Evolutionary conservation across 371 early-diverging fungal species (phyloP).

Genomic region (Mortierella sp.): DNA sequence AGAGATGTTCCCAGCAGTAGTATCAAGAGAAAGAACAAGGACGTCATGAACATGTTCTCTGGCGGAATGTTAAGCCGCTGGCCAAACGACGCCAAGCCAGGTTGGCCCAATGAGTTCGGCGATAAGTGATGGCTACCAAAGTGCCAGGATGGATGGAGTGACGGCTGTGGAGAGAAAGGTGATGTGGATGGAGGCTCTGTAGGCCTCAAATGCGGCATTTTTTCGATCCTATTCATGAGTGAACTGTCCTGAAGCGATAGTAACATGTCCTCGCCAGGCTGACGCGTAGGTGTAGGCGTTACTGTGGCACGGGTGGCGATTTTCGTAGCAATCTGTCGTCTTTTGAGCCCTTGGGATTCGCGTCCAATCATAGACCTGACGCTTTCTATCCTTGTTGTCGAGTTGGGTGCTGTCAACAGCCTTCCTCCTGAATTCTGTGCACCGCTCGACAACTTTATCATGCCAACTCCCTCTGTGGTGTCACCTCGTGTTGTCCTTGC

Average conservation of each 20-base stretch:
- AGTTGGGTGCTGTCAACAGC: no score
- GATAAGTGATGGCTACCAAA: slow-evolving; percentile 3
- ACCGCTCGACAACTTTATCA: no score
- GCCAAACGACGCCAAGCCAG: slow-evolving; percentile 32
- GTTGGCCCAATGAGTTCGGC: slow-evolving; percentile 2
- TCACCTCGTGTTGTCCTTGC: no score
- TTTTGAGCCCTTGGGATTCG: neutral
- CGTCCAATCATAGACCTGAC: no score
- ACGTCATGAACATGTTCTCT: slow-evolving; percentile 51
- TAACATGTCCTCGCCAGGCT: slow-evolving; percentile 9
- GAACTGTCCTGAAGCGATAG: slow-evolving; percentile 18
- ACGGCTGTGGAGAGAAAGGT: neutral
- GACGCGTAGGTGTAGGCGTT: neutral
- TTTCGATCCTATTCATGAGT: slow-evolving; percentile 18
- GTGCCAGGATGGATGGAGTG: slow-evolving; percentile 6
- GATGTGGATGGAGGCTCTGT: neutral
- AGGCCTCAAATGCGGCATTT: neutral
- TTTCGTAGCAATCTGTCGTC: slow-evolving; percentile 1
- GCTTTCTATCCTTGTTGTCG: no score
- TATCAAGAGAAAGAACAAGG: slow-evolving; percentile 29
- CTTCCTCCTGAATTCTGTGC: no score
- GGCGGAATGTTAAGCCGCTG: slow-evolving; percentile 38
- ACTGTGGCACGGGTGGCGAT: neutral
- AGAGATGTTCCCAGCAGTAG: slow-evolving; percentile 29
- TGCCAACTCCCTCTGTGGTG: no score